These are phyloP conservation scores for Limnomonas spitsbergensis DNA, from an alignment of 139 green algal genomes.

Conservation along the genomic window DNA sequence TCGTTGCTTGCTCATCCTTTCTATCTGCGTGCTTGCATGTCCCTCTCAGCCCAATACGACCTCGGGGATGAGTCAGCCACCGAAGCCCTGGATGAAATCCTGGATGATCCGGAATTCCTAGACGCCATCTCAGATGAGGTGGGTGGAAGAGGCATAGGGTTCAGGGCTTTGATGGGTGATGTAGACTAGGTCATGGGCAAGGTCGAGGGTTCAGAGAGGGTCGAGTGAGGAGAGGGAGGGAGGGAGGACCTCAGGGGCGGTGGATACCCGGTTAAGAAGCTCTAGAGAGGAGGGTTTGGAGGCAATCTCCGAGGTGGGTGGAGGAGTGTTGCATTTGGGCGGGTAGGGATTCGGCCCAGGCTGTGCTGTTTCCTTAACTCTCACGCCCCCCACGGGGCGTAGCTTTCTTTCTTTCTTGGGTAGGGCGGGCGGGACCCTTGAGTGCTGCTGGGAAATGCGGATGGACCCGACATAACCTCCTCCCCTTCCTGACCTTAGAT, in stretches of 20 bases:
- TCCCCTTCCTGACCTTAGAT: too few relatives aligned
- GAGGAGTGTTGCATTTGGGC: too few relatives aligned
- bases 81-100: slow-evolving; percentile 24
- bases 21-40: too few relatives aligned
- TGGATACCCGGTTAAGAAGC: background rate
- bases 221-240: too few relatives aligned
- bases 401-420: too few relatives aligned
- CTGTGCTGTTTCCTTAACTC: too few relatives aligned
- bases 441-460: too few relatives aligned
- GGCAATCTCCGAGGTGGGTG: background rate
- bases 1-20: background rate
- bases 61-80: slow-evolving; percentile 8
- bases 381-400: too few relatives aligned
- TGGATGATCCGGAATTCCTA: slow-evolving; percentile 35
- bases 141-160: background rate
- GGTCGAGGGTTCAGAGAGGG: background rate
- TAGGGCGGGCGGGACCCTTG: too few relatives aligned
- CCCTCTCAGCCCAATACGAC: slow-evolving; percentile 31
- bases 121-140: slow-evolving; percentile 34
- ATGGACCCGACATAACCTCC: too few relatives aligned
- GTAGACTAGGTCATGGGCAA: background rate
- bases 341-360: too few relatives aligned
- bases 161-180: background rate
- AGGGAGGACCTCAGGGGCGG: too few relatives aligned
- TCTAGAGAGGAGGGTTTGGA: background rate